phyloP scores from a whole-genome alignment of 495 filamentous ascomycete genomes.

The Neurospora tetraspora region DNA sequence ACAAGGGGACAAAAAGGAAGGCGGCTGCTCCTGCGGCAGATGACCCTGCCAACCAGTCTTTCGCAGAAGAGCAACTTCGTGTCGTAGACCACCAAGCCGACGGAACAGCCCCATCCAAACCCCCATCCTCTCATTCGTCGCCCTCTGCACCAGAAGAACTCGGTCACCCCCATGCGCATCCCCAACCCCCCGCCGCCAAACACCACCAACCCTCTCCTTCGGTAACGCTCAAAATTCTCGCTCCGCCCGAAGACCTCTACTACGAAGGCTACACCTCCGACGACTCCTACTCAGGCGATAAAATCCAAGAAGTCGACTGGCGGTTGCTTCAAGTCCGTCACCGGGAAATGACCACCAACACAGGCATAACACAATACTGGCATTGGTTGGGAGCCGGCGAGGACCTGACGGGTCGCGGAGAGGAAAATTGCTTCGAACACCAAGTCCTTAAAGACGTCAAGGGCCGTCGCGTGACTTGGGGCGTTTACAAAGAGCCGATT shows the following conservation, averaged over 20 bases:
- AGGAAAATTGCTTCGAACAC: conserved; percentile 32
- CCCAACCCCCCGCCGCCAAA: neutral
- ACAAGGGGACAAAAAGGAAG: conserved; percentile 5
- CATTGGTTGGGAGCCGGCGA: conserved; percentile 23
- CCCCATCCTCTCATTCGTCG: neutral
- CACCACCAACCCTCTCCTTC: neutral
- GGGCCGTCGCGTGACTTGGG: conserved; percentile 29
- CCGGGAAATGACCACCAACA: conserved; percentile 24
- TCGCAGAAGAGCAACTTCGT: neutral
- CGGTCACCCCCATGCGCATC: neutral
- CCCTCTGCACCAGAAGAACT: neutral
- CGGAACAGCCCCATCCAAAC: neutral
- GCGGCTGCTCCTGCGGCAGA: neutral
- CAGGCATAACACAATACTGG: conserved; percentile 40
- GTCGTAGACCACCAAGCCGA: neutral
- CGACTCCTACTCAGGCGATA: conserved; percentile 31
- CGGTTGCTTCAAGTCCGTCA: conserved; percentile 38
- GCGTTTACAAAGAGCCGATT: conserved; percentile 34
- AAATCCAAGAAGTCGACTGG: conserved; percentile 33
- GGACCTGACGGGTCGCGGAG: conserved; percentile 6
- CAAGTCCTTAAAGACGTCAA: conserved; percentile 34
- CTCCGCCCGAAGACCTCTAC: conserved; percentile 20
- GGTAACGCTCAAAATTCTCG: neutral
- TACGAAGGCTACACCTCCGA: conserved; percentile 33
- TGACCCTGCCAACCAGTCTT: neutral